A percentile compares a stretch with the other conserved stretches of the same genome.
Evolutionary conservation across 345 rosid genomes (phyloP).

Genomic region (Linum tenue): DNA sequence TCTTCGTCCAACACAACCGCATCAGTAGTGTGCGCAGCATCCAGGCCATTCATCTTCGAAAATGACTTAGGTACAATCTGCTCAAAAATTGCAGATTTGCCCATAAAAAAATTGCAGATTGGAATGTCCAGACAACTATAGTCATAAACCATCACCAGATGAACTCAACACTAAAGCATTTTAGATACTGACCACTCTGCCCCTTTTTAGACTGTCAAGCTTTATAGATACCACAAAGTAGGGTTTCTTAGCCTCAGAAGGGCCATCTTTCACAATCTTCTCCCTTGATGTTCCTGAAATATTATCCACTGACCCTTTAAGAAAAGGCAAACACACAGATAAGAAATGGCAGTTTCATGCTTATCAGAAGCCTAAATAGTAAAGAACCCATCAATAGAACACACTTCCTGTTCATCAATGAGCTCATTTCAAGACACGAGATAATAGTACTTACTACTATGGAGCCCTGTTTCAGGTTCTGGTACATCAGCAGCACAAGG

Average conservation of each 20-base stretch:
- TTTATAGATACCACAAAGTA: not conserved
- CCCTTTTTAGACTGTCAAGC: not conserved
- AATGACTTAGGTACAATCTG: conserved; percentile 10
- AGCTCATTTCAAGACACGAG: not conserved
- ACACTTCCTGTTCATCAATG: no score
- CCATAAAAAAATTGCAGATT: no score
- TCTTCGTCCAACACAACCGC: conserved; percentile 6
- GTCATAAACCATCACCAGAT: not conserved
- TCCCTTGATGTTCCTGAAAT: not conserved
- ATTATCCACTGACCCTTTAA: no score
- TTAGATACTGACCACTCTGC: conserved; percentile 6
- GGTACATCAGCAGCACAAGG: not conserved
- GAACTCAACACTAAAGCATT: not conserved
- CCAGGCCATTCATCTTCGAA: conserved; percentile 3
- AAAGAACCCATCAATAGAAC: not conserved
- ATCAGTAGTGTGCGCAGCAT: not conserved
- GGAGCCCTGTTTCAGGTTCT: not conserved
- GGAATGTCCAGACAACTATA: not conserved
- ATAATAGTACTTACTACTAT: not conserved
- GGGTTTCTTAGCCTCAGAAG: not conserved
- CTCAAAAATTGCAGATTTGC: not conserved
- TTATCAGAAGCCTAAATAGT: no score
- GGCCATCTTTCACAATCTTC: not conserved
- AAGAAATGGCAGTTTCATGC: no score
- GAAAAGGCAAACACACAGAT: no score